Evolutionary conservation across 2,329 filamentous ascomycete genomes (phyloP), one percentile per base, ranked within the genome.

Genomic region (Alternaria gansuensis): DNA sequence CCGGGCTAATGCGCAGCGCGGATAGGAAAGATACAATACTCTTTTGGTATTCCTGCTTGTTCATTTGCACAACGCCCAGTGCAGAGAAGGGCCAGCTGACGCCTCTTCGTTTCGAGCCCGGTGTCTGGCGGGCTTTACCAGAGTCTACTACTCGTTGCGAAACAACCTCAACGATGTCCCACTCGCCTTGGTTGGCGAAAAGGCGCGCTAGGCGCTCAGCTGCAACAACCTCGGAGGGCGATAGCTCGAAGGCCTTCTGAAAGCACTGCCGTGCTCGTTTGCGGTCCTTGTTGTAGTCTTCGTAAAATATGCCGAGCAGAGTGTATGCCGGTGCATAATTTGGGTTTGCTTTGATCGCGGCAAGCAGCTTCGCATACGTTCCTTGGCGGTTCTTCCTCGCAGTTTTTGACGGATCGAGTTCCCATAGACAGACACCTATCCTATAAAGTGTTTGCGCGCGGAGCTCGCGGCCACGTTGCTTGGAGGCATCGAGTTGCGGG

Each of bases 81-180:
- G 95, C 94, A 3, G 94, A 92, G 75, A 93, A 96, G 2, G 95
- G 95, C 95, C 95, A 99, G 78, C 93, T 97, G 64, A 96, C 88
- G 1, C 93, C 92, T 77, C 92, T 94, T 69, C 91, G 89, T 82
- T 96, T 97, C 1, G 94, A 97, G 1, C 96, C 95, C 9, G 95
- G 94, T 1, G 93, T 88, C 24, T 93, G 92, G 66, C 90, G 90
- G 39, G 94, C 92, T 77, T 93, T 95, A 53, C 95, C 95, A n/a
- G 94, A 97, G 63, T 97, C 92, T 3, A 98, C 89, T 0, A 97
- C 91, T 50, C 96, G 87, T 74, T 93, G 91, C 1, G 95, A 90
- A 31, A 99, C 89, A 21, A 96, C 87, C 79, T 98, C 95, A 7
- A 99, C 96, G 50, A 96, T 88, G 66, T 98, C 95, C 95, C 95